These are phyloP conservation scores for Monosporascus sp. DNA, from an alignment of 2,329 filamentous ascomycete species.

Conservation along the genomic window DNA sequence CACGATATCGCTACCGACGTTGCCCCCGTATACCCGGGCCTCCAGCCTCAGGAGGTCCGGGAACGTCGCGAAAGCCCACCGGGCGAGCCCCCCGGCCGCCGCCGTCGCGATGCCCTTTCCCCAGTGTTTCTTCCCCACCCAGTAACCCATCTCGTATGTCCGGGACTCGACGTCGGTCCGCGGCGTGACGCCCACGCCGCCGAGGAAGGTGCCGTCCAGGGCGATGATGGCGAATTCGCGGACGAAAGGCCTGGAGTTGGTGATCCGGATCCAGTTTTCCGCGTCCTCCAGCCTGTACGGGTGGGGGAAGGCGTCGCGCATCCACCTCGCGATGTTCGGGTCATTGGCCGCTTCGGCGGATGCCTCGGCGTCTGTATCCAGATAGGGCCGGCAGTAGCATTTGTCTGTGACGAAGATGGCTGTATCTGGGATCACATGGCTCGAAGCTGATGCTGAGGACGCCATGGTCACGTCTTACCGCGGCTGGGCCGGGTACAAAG, in stretches of 20 bases:
- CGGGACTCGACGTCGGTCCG: constrained; percentile 34
- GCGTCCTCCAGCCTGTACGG: constrained; percentile 41
- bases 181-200: constrained; percentile 36
- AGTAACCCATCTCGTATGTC: constrained; percentile 47
- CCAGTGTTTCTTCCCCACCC: constrained; percentile 38
- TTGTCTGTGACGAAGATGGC: constrained; percentile 25
- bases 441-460: neutral
- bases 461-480: neutral
- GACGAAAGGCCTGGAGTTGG: constrained; percentile 11
- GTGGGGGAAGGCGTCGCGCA: constrained; percentile 41
- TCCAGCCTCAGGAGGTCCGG: constrained; percentile 38
- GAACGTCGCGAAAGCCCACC: constrained; percentile 40
- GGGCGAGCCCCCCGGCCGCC: constrained; percentile 31
- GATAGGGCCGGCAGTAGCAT: constrained; percentile 36
- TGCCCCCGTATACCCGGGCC: constrained; percentile 31
- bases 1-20: constrained; percentile 38
- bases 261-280: constrained; percentile 37
- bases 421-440: neutral
- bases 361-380: constrained; percentile 32
- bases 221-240: constrained; percentile 32
- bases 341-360: constrained; percentile 34
- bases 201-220: constrained; percentile 29
- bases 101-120: constrained; percentile 41
- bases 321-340: constrained; percentile 26
- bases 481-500: too few relatives aligned